Conservation (phyloP, 2,329 filamentous ascomycete genomes). For the Pseudocercospora crystallina region DNA sequence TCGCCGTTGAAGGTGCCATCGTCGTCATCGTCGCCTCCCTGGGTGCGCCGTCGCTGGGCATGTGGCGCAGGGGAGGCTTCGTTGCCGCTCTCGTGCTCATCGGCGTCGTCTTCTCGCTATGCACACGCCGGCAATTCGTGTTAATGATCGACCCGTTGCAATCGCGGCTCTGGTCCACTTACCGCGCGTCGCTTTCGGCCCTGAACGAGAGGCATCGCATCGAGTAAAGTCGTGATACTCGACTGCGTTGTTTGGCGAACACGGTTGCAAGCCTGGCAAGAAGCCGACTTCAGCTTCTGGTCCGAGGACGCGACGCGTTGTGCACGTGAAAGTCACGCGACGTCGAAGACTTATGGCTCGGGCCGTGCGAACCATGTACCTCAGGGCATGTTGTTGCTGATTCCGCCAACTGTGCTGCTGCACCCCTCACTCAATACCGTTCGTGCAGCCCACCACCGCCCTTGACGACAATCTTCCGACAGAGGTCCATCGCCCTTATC, state of each 20-base stretch:
- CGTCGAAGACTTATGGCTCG: too few relatives aligned
- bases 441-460: not conserved
- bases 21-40: constrained; percentile 22
- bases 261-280: not conserved
- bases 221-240: not conserved
- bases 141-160: too few relatives aligned
- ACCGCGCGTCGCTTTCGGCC: constrained; percentile 32
- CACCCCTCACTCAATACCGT: not conserved
- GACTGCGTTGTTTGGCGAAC: not conserved
- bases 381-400: too few relatives aligned
- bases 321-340: not conserved
- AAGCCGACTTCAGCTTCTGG: not conserved
- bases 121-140: too few relatives aligned
- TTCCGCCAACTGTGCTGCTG: too few relatives aligned
- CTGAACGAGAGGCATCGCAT: constrained; percentile 20
- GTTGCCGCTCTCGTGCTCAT: too few relatives aligned
- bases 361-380: too few relatives aligned
- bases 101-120: constrained; percentile 23
- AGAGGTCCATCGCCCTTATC: too few relatives aligned
- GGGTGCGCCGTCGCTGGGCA: constrained; percentile 32
- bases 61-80: constrained; percentile 28
- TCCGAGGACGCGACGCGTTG: constrained; percentile 4
- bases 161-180: constrained; percentile 3
- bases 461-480: too few relatives aligned
- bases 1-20: constrained; percentile 19